Evolutionary conservation across 768 basidiomycete species (phyloP).

Genomic region (Naganishia vaughanmartiniae): DNA sequence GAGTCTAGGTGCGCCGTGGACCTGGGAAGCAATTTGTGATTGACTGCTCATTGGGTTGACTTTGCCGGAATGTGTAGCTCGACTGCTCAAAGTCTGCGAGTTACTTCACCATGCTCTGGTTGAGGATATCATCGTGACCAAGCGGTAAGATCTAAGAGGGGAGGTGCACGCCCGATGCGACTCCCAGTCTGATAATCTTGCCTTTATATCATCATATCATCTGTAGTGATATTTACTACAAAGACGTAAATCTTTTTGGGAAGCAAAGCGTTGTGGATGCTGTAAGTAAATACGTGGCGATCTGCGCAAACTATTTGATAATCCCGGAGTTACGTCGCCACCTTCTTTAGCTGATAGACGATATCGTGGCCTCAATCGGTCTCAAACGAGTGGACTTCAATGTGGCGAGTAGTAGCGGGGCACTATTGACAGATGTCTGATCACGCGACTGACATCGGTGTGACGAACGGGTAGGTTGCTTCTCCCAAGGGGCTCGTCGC

Average conservation of each 20-base stretch:
- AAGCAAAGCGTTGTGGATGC: constrained; percentile 74
- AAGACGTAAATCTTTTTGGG: constrained; percentile 73
- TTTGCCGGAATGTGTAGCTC: background rate
- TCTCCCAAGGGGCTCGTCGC: constrained; percentile 79
- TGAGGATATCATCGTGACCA: background rate
- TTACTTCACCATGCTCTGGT: constrained; percentile 3
- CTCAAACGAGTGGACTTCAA: constrained; percentile 73
- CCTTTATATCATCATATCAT: background rate
- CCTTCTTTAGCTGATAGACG: constrained; percentile 70
- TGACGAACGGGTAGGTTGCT: constrained; percentile 64
- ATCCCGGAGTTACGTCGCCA: background rate
- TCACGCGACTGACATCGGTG: background rate
- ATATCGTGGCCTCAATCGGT: constrained; percentile 77
- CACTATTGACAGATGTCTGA: background rate
- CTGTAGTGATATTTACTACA: constrained; percentile 82
- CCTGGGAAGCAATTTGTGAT: background rate
- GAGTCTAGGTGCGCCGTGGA: background rate
- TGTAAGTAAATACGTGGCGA: constrained; percentile 54
- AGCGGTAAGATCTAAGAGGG: background rate
- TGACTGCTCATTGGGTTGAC: background rate
- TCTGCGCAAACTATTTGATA: background rate
- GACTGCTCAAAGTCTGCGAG: background rate
- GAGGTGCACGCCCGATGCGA: too few relatives aligned
- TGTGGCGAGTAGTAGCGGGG: constrained; percentile 59
- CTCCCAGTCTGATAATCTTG: background rate